Base-by-base conservation (phyloP, 331 rosid species). In the Spiraea crenata region DNA sequence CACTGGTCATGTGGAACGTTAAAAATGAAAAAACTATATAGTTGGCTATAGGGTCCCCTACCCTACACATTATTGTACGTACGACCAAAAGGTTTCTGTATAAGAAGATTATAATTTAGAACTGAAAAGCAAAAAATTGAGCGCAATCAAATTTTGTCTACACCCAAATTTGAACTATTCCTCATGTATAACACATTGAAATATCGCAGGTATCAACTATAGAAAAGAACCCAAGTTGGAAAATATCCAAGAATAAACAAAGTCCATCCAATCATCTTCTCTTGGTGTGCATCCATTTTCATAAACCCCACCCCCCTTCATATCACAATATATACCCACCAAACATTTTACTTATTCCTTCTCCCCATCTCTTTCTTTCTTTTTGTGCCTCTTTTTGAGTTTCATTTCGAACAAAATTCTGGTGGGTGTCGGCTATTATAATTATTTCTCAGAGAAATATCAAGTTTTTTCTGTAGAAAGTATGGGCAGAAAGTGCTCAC, bases 401-500 rank as follows among this genome's bases (percentile, higher is more conserved):
- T 78, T 25, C 31, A 25, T 25, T 25, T 25, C 31, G 31, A 25
- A 25, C 31, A 25, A 25, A 25, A 25, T 25, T 25, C 31, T 25
- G 31, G 31, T 25, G 31, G 31, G 31, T 25, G 31, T 25, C 31
- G 31, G 31, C 31, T 25, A 25, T 25, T 25, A 25, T 2, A 25
- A 25, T 0, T 25, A 25, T 25, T 25, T 25, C 31, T 25, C 31
- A 25, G 31, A 25, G 1, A 25, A 25, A 25, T 25, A 25, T 25
- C 31, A 25, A 25, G 31, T 25, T 25, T 25, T 25, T 25, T 25
- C 31, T 25, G 2, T 25, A 0, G 31, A 25, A 25, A 25, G 1
- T 25, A 93, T 93, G 99, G 97, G 86, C 1, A 89, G 99, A 65
- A 93, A 93, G 79, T 93, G 99, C 72, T 91, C 99, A 66, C 99